A percentile compares a stretch with the other conserved stretches of the same genome.
phyloP scores from a whole-genome alignment of 2,329 filamentous ascomycete genomes.

The Mollisia scopiformis region DNA sequence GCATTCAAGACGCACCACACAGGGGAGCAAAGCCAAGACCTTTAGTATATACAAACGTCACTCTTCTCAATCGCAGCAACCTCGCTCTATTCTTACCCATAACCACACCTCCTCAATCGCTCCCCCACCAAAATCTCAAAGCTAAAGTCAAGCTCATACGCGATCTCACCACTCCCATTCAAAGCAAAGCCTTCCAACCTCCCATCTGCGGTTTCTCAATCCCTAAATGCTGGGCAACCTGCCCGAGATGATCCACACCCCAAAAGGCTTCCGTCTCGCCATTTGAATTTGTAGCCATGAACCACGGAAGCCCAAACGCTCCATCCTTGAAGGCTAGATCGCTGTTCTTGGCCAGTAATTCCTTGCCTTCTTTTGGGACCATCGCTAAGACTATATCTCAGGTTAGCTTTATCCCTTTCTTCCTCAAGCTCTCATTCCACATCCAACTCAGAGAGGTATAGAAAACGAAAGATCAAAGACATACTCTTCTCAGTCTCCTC shows the following conservation, averaged over 20 bases:
- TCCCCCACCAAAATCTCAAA: not conserved
- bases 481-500: slow-evolving; percentile 44
- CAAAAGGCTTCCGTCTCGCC: slow-evolving; percentile 59
- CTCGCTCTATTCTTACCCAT: too few species aligned
- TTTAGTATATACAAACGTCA: too few species aligned
- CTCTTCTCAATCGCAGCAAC: too few species aligned
- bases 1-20: too few species aligned
- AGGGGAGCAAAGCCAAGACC: too few species aligned
- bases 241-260: slow-evolving; percentile 63
- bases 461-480: not conserved
- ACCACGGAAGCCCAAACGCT: slow-evolving; percentile 65
- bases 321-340: slow-evolving; percentile 53
- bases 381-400: slow-evolving; percentile 21
- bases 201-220: slow-evolving; percentile 43
- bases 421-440: not conserved
- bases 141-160: not conserved
- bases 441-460: not conserved
- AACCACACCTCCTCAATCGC: too few species aligned
- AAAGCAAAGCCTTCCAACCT: slow-evolving; percentile 33
- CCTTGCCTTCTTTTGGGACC: slow-evolving; percentile 30
- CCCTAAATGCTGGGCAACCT: slow-evolving; percentile 54
- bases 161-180: not conserved
- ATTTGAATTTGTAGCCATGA: slow-evolving; percentile 55
- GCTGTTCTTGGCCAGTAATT: slow-evolving; percentile 49
- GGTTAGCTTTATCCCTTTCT: not conserved